These are phyloP conservation scores for Kluyveromyces nonfermentans DNA, from an alignment of 805 yeast species.

Conservation along the genomic window DNA sequence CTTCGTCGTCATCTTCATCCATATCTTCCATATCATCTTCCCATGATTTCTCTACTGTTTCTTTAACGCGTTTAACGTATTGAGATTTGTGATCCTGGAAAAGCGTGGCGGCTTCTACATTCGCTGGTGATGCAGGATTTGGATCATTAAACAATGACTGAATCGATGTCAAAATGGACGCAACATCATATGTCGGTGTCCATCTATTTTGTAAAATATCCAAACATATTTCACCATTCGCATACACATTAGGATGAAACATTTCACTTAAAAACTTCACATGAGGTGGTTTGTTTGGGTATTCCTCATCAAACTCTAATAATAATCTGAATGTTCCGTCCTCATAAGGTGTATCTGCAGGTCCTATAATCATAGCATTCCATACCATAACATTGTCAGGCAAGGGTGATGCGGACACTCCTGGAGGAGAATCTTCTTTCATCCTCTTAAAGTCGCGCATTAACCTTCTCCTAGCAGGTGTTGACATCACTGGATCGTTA, in stretches of 20 bases:
- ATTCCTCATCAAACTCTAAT: slow-evolving; percentile 89
- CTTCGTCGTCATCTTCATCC: slow-evolving; percentile 32
- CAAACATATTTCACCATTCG: slow-evolving; percentile 88
- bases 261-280: slow-evolving; percentile 87
- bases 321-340: slow-evolving; percentile 90
- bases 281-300: slow-evolving; percentile 93
- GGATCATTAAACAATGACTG: slow-evolving; percentile 93
- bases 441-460: slow-evolving; percentile 98
- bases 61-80: slow-evolving; percentile 83
- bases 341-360: slow-evolving; percentile 94
- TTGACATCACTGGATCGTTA: slow-evolving; percentile 53
- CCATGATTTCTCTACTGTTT: slow-evolving; percentile 94
- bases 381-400: slow-evolving; percentile 97
- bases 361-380: slow-evolving; percentile 96
- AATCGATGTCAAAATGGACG: slow-evolving; percentile 86
- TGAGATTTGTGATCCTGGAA: slow-evolving; percentile 93
- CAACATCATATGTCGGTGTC: slow-evolving; percentile 98
- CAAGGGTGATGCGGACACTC: slow-evolving; percentile 93
- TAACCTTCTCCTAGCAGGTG: slow-evolving; percentile 96
- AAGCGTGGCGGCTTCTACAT: slow-evolving; percentile 93
- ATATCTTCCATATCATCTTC: slow-evolving; percentile 53
- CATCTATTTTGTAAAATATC: slow-evolving; percentile 95
- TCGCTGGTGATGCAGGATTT: slow-evolving; percentile 92
- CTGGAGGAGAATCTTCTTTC: slow-evolving; percentile 97
- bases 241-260: slow-evolving; percentile 98